Conservation (phyloP, 1,139 yeast species). For the Geotrichum australiense region DNA sequence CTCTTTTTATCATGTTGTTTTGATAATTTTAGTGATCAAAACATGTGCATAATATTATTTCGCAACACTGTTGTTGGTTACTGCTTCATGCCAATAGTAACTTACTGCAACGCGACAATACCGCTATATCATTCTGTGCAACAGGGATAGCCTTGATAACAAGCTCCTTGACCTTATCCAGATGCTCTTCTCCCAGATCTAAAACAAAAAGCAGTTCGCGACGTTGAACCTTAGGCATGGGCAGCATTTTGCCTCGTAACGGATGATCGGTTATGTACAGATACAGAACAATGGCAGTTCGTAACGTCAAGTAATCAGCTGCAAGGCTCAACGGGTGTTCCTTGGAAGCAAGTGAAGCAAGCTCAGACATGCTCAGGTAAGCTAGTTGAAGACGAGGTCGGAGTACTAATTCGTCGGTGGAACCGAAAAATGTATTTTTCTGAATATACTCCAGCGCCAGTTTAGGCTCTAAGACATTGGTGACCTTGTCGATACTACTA, state of each 20-base stretch:
- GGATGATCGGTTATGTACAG: constrained; percentile 48
- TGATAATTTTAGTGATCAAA: too few relatives aligned
- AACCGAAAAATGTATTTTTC: constrained; percentile 36
- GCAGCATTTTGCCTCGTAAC: constrained; percentile 44
- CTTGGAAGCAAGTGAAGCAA: constrained; percentile 26
- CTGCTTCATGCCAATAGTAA: too few relatives aligned
- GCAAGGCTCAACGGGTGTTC: constrained; percentile 21
- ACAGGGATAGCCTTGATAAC: constrained; percentile 21
- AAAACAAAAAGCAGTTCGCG: constrained; percentile 39
- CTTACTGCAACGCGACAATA: constrained; percentile 12
- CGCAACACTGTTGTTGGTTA: too few relatives aligned
- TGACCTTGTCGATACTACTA: neutral
- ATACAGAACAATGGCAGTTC: constrained; percentile 47
- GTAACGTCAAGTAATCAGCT: constrained; percentile 40
- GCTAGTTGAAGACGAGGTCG: constrained; percentile 40
- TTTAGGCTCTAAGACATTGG: constrained; percentile 4
- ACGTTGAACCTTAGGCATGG: constrained; percentile 48
- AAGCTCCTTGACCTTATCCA: constrained; percentile 12
- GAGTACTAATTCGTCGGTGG: constrained; percentile 39
- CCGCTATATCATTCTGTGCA: constrained; percentile 19
- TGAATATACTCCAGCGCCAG: constrained; percentile 10
- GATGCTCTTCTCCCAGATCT: constrained; percentile 19
- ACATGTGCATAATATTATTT: too few relatives aligned
- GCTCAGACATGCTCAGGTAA: constrained; percentile 43
- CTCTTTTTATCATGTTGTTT: too few relatives aligned